Evolutionary conservation across 805 yeast species (phyloP).

Genomic region (Candida silvatica): DNA sequence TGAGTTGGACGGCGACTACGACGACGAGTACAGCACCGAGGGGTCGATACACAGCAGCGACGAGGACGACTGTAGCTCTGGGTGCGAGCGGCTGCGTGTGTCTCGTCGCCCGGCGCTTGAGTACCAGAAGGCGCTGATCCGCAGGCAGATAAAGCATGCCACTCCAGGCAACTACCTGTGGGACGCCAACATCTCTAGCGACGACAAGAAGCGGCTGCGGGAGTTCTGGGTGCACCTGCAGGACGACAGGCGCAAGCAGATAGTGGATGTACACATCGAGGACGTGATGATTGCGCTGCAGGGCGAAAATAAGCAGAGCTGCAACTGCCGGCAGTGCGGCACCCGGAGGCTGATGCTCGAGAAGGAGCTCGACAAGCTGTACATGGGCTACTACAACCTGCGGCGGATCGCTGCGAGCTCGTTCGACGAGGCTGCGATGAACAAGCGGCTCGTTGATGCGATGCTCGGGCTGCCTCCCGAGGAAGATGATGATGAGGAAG

Average conservation of each 20-base stretch:
- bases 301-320: constrained; percentile 40
- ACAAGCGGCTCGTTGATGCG: constrained; percentile 17
- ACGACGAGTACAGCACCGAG: background rate
- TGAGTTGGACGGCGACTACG: constrained; percentile 22
- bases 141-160: constrained; percentile 13
- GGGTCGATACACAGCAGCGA: background rate
- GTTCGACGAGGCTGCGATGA: constrained; percentile 28
- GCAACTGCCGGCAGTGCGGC: constrained; percentile 75
- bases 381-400: constrained; percentile 55
- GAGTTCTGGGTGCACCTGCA: constrained; percentile 61
- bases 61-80: constrained; percentile 4
- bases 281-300: constrained; percentile 59
- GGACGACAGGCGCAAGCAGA: constrained; percentile 48
- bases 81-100: background rate
- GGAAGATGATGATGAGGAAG: constrained; percentile 2
- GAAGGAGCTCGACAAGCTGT: constrained; percentile 66
- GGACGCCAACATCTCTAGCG: constrained; percentile 29
- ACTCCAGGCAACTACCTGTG: constrained; percentile 17
- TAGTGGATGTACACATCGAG: constrained; percentile 59
- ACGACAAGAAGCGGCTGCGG: constrained; percentile 43
- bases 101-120: constrained; percentile 6
- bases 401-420: constrained; percentile 24
- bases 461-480: constrained; percentile 17
- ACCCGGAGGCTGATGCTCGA: constrained; percentile 64
- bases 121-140: constrained; percentile 13